A percentile compares a stretch with the other conserved stretches of the same genome.
These are phyloP conservation scores for Plasmodium gallinaceum DNA, from an alignment of 169 alveolate genomes.

Conservation along the genomic window DNA sequence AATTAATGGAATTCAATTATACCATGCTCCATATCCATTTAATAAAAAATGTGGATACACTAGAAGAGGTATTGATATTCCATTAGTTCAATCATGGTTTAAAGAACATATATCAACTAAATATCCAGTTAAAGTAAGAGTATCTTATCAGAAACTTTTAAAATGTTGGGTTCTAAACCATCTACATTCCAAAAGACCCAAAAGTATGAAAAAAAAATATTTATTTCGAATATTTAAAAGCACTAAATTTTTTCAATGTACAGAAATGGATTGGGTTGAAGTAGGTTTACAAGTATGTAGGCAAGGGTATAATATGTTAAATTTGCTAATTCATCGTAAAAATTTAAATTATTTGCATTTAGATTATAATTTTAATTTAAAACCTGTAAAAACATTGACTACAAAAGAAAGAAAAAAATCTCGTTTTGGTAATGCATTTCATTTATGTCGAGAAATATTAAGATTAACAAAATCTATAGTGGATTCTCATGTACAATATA, in stretches of 20 bases:
- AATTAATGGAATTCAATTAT: conserved; percentile 83
- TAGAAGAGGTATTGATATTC: conserved; percentile 97
- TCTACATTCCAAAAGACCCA: conserved; percentile 95
- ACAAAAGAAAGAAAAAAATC: conserved; percentile 99
- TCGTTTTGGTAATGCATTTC: conserved; percentile 99
- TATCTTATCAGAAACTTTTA: conserved; percentile 97
- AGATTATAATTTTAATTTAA: conserved; percentile 99
- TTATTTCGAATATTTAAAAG: conserved; percentile 96
- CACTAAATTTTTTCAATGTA: conserved; percentile 98
- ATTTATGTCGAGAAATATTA: conserved; percentile 98
- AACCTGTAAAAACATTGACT: conserved; percentile 99
- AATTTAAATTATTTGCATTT: conserved; percentile 98
- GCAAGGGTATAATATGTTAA: conserved; percentile 99
- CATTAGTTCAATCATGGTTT: conserved; percentile 98
- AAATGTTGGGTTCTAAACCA: conserved; percentile 98
- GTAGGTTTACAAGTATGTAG: conserved; percentile 99
- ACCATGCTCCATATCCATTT: conserved; percentile 99
- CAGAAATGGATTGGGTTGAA: conserved; percentile 99
- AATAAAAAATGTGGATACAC: conserved; percentile 97
- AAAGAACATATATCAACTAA: conserved; percentile 97
- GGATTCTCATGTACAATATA: conserved; percentile 99
- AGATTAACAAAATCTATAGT: conserved; percentile 98
- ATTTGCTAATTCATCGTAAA: conserved; percentile 98
- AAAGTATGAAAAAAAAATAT: conserved; percentile 94
- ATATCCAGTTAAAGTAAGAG: conserved; percentile 99